Evolutionary conservation across 768 basidiomycete species (phyloP).

Genomic region (Pilatotrama ljubarskyi): DNA sequence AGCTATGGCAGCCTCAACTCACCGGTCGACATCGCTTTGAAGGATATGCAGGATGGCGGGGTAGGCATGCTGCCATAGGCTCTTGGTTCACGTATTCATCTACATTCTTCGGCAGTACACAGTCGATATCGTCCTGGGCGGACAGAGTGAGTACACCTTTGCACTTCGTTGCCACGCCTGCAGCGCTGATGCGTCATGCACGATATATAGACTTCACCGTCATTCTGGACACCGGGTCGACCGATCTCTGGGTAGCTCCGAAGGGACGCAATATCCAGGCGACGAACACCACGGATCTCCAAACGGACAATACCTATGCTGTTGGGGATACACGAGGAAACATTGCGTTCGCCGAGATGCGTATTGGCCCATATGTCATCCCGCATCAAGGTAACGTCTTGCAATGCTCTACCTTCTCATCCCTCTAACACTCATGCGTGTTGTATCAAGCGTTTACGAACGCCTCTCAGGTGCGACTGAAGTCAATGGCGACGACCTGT

Average conservation of each 20-base stretch:
- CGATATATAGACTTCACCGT: conserved; percentile 29
- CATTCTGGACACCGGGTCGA: conserved; percentile 37
- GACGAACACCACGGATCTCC: conserved; percentile 33
- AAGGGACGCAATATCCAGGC: conserved; percentile 18
- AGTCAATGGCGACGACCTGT: no score
- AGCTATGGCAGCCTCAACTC: not conserved
- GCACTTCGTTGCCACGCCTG: no score
- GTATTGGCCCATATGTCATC: conserved; percentile 35
- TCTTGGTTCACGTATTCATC: not conserved
- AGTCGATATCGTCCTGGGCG: not conserved
- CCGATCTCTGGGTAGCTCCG: conserved; percentile 34
- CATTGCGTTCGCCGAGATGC: conserved; percentile 38
- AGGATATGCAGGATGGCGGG: not conserved
- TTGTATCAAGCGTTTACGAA: conserved; percentile 46
- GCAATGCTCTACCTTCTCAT: no score
- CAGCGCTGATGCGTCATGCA: not conserved
- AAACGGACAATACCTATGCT: conserved; percentile 38
- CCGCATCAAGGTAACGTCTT: conserved; percentile 62
- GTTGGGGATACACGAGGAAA: conserved; percentile 40
- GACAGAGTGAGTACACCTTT: not conserved
- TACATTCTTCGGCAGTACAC: not conserved
- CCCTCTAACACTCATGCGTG: conserved; percentile 20
- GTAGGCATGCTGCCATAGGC: not conserved
- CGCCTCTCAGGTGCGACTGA: conserved; percentile 7
- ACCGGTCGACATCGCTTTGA: not conserved